Evolutionary conservation across 2,329 filamentous ascomycete species (phyloP).

Genomic region (Diaporthe sp.): DNA sequence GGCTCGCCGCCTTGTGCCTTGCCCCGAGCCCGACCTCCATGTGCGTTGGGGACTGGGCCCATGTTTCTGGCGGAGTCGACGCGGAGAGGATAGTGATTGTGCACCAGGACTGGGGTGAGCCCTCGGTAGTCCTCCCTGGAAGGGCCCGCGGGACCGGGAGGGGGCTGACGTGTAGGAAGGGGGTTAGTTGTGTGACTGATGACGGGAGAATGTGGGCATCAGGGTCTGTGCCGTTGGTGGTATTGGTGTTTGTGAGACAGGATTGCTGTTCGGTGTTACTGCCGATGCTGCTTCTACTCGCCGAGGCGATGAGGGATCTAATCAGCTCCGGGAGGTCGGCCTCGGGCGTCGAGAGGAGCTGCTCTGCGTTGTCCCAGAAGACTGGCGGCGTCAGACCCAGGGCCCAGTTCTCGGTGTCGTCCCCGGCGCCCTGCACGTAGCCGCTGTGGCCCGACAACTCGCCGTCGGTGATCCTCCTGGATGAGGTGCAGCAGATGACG

Average conservation of each 20-base stretch:
- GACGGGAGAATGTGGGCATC: conserved; percentile 22
- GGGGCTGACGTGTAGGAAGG: conserved; percentile 46
- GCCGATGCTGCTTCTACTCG: conserved; percentile 34
- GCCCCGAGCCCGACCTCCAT: conserved; percentile 72
- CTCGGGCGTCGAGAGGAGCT: conserved; percentile 75
- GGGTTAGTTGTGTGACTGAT: conserved; percentile 36
- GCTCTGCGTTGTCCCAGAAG: conserved; percentile 81
- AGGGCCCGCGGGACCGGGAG: conserved; percentile 31
- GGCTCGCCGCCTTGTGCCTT: conserved; percentile 82
- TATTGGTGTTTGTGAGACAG: neutral
- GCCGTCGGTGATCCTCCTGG: conserved; percentile 75
- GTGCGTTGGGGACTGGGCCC: conserved; percentile 55
- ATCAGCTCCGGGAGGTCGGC: conserved; percentile 71
- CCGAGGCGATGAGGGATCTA: conserved; percentile 55
- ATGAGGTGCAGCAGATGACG: conserved; percentile 89
- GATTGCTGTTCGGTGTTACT: neutral
- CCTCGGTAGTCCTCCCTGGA: neutral
- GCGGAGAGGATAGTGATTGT: conserved; percentile 59
- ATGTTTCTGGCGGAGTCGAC: conserved; percentile 59
- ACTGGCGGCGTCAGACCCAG: conserved; percentile 80
- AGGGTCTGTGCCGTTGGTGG: neutral
- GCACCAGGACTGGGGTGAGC: conserved; percentile 48
- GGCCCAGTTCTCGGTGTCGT: conserved; percentile 96
- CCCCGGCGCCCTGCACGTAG: conserved; percentile 95
- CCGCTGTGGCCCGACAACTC: conserved; percentile 74